Conservation (phyloP, 2,329 filamentous ascomycete genomes). For the Exophiala spinifera region DNA sequence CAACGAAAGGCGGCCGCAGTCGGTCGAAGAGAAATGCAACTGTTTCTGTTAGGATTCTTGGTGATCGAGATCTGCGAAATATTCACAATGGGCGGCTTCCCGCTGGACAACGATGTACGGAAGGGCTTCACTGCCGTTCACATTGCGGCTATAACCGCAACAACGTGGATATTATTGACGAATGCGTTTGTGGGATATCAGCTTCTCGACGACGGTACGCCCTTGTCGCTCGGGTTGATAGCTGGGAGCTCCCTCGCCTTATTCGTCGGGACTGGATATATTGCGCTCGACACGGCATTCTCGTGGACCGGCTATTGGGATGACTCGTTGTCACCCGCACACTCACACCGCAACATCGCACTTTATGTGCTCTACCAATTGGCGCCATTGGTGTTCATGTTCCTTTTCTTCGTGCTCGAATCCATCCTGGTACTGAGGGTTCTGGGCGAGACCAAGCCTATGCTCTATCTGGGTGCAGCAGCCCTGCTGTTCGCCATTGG, state of each 20-base stretch:
- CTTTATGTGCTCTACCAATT: conserved; percentile 95
- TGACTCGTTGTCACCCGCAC: conserved; percentile 50
- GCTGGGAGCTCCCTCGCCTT: conserved; percentile 66
- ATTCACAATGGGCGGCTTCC: conserved; percentile 89
- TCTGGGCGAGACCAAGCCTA: conserved; percentile 84
- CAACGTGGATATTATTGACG: conserved; percentile 84
- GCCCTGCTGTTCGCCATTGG: conserved; percentile 82
- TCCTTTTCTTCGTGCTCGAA: conserved; percentile 82
- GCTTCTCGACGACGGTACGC: conserved; percentile 87
- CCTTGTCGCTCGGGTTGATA: conserved; percentile 75
- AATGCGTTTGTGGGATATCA: conserved; percentile 93
- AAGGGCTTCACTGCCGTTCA: conserved; percentile 85
- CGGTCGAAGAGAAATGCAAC: conserved; percentile 92
- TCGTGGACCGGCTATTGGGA: conserved; percentile 78
- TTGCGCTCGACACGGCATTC: conserved; percentile 89
- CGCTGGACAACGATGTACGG: conserved; percentile 66
- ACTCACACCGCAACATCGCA: conserved; percentile 68
- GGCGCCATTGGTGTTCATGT: conserved; percentile 81
- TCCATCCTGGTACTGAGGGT: conserved; percentile 77
- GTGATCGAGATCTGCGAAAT: conserved; percentile 92
- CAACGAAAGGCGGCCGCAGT: conserved; percentile 91
- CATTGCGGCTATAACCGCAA: conserved; percentile 82
- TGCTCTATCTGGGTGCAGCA: conserved; percentile 76
- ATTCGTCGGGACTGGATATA: conserved; percentile 90
- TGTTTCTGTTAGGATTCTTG: conserved; percentile 84